These are phyloP conservation scores for Cystofilobasidium capitatum DNA, from an alignment of 768 basidiomycete species.

Conservation along the genomic window DNA sequence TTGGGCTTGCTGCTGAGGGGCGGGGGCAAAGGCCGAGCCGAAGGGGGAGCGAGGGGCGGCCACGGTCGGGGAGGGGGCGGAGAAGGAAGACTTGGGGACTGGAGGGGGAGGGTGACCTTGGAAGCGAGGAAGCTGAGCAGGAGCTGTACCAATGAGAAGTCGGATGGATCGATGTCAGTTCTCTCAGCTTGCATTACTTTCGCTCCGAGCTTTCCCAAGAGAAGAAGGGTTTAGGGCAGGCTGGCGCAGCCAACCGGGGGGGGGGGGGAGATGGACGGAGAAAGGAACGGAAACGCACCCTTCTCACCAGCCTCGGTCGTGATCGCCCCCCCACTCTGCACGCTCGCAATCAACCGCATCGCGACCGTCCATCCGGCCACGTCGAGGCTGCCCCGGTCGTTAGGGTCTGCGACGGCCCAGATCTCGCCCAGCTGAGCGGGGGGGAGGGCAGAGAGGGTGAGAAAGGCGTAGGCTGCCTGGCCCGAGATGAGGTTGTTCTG, in stretches of 20 bases:
- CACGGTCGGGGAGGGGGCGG: conserved; percentile 12
- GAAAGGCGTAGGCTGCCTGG: conserved; percentile 78
- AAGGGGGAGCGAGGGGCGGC: conserved; percentile 2
- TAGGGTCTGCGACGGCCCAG: conserved; percentile 84
- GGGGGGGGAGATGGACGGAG: not conserved
- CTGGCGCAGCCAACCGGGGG: not conserved
- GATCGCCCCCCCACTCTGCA: conserved; percentile 72
- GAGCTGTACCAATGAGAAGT: not conserved
- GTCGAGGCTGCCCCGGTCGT: conserved; percentile 86
- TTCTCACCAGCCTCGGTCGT: conserved; percentile 55
- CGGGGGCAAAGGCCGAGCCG: conserved; percentile 22
- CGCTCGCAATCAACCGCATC: conserved; percentile 82
- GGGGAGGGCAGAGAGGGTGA: conserved; percentile 69
- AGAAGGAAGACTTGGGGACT: conserved; percentile 41
- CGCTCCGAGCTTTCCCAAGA: too few relatives aligned
- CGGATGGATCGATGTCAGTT: not conserved
- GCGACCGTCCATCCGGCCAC: conserved; percentile 78
- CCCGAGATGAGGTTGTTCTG: conserved; percentile 47
- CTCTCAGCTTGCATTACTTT: too few relatives aligned
- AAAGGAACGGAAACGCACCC: conserved; percentile 47
- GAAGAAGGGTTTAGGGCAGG: not conserved
- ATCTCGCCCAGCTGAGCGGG: conserved; percentile 77
- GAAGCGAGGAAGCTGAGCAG: conserved; percentile 18
- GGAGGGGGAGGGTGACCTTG: conserved; percentile 20
- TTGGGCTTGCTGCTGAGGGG: conserved; percentile 19